A percentile compares a stretch with the other conserved stretches of the same genome.
phyloP scores from a whole-genome alignment of 176 grass and related monocot genomes.

The Chloris gayana region DNA sequence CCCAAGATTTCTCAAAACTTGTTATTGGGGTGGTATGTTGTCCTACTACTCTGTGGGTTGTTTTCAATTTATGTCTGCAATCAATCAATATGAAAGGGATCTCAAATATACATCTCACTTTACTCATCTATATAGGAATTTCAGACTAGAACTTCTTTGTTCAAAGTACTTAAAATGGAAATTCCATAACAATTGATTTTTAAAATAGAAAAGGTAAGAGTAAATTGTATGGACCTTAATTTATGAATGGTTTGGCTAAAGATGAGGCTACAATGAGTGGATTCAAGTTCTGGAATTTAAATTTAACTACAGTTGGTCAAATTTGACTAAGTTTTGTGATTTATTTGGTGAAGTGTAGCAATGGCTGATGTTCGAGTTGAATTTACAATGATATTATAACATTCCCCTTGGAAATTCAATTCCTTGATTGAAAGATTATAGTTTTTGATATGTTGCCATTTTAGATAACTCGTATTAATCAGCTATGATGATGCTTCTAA shows the following conservation, averaged over 20 bases:
- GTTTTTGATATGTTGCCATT: neutral
- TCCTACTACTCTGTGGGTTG: neutral
- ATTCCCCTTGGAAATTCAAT: neutral
- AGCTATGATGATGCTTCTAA: neutral
- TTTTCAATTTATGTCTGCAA: neutral
- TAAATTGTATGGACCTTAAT: neutral
- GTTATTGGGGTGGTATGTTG: neutral
- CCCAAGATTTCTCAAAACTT: neutral
- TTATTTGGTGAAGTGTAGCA: neutral
- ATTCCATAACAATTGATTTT: neutral
- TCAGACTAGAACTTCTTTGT: neutral
- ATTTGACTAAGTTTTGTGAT: neutral
- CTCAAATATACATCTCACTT: neutral
- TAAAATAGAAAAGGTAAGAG: neutral
- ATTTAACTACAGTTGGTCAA: neutral
- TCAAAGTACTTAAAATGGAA: neutral
- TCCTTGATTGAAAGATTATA: neutral
- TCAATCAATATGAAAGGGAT: neutral
- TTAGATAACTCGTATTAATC: neutral
- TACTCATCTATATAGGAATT: neutral
- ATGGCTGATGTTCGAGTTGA: neutral
- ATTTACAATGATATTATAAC: neutral
- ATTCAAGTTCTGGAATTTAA: neutral
- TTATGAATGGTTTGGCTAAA: neutral
- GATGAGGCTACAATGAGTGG: neutral